A percentile compares a stretch with the other conserved stretches of the same genome.
Evolutionary conservation across 345 rosid genomes (phyloP).

Genomic region (Linum trigynum): DNA sequence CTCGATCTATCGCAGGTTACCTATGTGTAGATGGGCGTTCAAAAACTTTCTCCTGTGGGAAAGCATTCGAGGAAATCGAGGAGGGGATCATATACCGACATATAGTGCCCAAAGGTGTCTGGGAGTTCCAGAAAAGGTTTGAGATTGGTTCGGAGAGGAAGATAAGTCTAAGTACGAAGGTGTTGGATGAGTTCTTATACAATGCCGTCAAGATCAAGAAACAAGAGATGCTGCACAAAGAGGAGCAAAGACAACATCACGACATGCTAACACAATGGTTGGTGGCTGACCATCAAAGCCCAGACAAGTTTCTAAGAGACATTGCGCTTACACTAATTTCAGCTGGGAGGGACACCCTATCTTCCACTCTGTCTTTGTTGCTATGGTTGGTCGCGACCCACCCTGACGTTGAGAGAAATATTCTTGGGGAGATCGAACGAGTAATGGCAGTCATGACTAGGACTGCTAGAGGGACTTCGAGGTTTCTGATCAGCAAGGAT

Average conservation of each 20-base stretch:
- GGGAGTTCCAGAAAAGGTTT: constrained; percentile 23
- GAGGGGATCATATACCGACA: constrained; percentile 9
- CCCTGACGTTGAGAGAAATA: constrained; percentile 23
- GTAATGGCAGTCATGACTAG: not conserved
- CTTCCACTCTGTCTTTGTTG: constrained; percentile 28
- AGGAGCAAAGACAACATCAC: not conserved
- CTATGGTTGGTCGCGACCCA: constrained; percentile 32
- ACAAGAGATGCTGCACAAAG: not conserved
- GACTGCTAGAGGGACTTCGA: not conserved
- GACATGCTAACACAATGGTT: constrained; percentile 13
- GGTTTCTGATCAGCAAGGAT: not conserved
- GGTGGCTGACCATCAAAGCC: constrained; percentile 8
- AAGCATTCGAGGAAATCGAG: not conserved
- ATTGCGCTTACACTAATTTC: constrained; percentile 13
- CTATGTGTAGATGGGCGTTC: too few species aligned
- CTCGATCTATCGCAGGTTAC: too few species aligned
- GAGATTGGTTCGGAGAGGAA: constrained; percentile 23
- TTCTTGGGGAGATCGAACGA: constrained; percentile 20
- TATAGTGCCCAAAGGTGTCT: constrained; percentile 4
- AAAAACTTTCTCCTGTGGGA: too few species aligned
- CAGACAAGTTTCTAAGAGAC: constrained; percentile 24
- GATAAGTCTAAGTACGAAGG: not conserved
- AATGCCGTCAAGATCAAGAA: constrained; percentile 10
- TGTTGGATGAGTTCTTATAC: constrained; percentile 9
- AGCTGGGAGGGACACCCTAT: constrained; percentile 39